A percentile compares a stretch with the other conserved stretches of the same genome.
Conservation (phyloP, 2,329 filamentous ascomycete species). For the Geosmithia flava region DNA sequence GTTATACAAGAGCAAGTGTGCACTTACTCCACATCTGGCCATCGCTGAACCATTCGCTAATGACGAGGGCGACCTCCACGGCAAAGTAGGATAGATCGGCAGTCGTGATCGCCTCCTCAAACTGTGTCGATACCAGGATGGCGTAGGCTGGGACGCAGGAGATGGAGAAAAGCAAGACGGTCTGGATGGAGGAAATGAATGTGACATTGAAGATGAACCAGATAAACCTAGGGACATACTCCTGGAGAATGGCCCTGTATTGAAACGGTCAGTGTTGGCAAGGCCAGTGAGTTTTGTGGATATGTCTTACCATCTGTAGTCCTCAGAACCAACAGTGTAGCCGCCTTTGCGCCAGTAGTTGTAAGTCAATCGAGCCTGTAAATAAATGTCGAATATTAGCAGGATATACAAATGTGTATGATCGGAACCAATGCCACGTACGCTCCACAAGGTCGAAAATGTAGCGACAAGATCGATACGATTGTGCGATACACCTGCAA, state of each 20-base stretch:
- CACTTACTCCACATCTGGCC: conserved; percentile 77
- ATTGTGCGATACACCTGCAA: conserved; percentile 57
- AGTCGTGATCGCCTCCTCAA: conserved; percentile 35
- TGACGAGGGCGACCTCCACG: conserved; percentile 35
- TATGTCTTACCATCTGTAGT: conserved; percentile 65
- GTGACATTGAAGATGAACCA: conserved; percentile 79
- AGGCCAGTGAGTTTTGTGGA: background rate
- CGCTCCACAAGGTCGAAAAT: conserved; percentile 68
- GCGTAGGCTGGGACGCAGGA: conserved; percentile 69
- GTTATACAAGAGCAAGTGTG: background rate
- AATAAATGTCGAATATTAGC: background rate
- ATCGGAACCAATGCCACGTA: conserved; percentile 25
- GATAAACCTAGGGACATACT: conserved; percentile 44
- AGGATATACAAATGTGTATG: background rate
- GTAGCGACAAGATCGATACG: conserved; percentile 62
- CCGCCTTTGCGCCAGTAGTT: conserved; percentile 97
- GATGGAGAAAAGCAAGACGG: conserved; percentile 67
- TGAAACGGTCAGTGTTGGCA: background rate
- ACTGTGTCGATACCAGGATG: conserved; percentile 59
- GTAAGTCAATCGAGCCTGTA: conserved; percentile 73
- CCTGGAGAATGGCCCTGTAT: conserved; percentile 56
- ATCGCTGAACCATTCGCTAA: conserved; percentile 72
- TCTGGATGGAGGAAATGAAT: conserved; percentile 83
- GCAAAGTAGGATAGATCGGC: conserved; percentile 36
- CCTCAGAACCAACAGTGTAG: conserved; percentile 78